Conservation (phyloP, 2,329 filamentous ascomycete species). For the Fusarium coicis region DNA sequence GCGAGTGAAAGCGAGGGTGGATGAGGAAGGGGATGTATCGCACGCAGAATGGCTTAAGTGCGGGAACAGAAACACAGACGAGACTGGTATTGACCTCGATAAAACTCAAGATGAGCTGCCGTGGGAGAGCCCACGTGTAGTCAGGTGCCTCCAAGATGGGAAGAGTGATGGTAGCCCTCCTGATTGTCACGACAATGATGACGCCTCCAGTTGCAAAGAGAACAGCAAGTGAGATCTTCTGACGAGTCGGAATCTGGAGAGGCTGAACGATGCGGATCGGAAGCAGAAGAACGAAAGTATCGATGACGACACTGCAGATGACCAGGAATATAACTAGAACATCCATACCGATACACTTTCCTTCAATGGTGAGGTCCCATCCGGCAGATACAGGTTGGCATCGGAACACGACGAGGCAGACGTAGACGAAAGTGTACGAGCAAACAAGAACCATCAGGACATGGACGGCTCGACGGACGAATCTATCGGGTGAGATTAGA, state of each 20-base stretch:
- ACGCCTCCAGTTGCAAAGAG: slow-evolving; percentile 54
- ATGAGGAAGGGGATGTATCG: slow-evolving; percentile 46
- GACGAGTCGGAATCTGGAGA: slow-evolving; percentile 58
- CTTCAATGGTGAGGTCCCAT: slow-evolving; percentile 53
- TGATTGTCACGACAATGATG: slow-evolving; percentile 45
- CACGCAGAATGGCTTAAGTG: slow-evolving; percentile 60
- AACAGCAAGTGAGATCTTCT: slow-evolving; percentile 61
- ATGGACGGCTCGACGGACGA: slow-evolving; percentile 38
- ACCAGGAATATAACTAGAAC: slow-evolving; percentile 42
- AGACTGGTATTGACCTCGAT: slow-evolving; percentile 63
- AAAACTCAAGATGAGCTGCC: slow-evolving; percentile 54
- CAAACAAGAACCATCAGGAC: slow-evolving; percentile 49
- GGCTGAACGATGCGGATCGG: slow-evolving; percentile 57
- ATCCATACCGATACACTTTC: slow-evolving; percentile 54
- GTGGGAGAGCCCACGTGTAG: slow-evolving; percentile 44
- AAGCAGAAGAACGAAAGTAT: slow-evolving; percentile 57
- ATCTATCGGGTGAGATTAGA: slow-evolving; percentile 49
- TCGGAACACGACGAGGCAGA: slow-evolving; percentile 53
- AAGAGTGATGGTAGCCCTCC: slow-evolving; percentile 42
- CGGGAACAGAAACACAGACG: slow-evolving; percentile 60
- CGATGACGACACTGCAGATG: slow-evolving; percentile 57
- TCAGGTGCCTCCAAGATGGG: slow-evolving; percentile 37
- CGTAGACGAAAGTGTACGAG: slow-evolving; percentile 54
- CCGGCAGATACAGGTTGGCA: slow-evolving; percentile 55
- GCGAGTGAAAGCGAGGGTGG: slow-evolving; percentile 37